Base-by-base conservation (phyloP, 805 yeast species). In the Teunomyces stri region DNA sequence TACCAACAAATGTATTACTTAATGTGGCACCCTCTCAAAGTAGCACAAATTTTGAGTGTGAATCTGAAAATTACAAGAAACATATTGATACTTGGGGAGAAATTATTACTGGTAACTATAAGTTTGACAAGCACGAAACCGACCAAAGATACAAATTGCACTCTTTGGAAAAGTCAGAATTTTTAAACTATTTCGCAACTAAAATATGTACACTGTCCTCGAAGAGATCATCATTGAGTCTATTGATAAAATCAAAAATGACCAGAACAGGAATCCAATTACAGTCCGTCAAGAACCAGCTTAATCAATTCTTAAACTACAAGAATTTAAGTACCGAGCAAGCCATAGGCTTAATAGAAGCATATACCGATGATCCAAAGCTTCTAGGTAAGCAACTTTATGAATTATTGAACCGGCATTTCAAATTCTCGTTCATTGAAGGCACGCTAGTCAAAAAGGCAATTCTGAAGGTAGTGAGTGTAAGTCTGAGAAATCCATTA, bases 11-110 rank as follows among this genome's bases (percentile, higher is more conserved):
- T 47, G 43, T 65, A 3, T 51, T 64, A 12, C 60, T 51, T 41
- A 53, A 53, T 25, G 48, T 55, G 6, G 51, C 51, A 27, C 74
- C 76, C 1, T 48, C 53, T 15, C 53, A 53, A 20, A 53, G 62
- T 9, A 68, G 74, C 34, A 55, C 62, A 15, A 61, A 62, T 44
- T 58, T 53, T 47, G 47, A 51, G 4, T 30, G 41, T 0, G 50
- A 49, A 10, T 58, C 57, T 13, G 54, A 54, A 6, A 35, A 13
- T 7, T 58, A 56, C 42, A 44, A 39, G 18, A 40, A 39, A 2
- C 91, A 85, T 59, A 73, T 69, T 48, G 65, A 64, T 27, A 53
- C 61, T 33, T 75, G 80, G 76, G 81, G 77, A 45, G 78, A 78
- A 47, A 80, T 84, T 2, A 52, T 70, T 3, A 73, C 68, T 34